phyloP scores from a whole-genome alignment of 331 rosid genomes.

The Pyrus hybrid region DNA sequence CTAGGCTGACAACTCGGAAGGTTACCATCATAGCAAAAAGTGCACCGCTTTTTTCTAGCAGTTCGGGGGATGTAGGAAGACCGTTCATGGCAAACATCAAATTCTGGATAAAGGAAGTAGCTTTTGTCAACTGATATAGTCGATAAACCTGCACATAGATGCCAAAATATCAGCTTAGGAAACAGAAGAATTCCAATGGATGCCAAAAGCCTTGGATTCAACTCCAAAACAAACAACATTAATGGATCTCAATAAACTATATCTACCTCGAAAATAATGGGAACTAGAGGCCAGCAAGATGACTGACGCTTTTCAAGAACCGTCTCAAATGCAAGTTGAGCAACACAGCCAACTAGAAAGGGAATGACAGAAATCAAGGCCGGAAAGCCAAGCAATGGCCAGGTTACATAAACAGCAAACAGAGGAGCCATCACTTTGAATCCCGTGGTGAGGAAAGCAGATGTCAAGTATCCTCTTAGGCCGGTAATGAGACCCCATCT shows the following conservation, averaged over 20 bases:
- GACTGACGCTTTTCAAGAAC: conserved; percentile 42
- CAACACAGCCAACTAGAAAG: conserved; percentile 50
- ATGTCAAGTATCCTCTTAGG: conserved; percentile 67
- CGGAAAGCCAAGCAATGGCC: conserved; percentile 57
- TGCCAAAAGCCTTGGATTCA: not conserved
- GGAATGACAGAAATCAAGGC: conserved; percentile 55
- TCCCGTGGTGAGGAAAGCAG: conserved; percentile 55
- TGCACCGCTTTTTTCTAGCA: conserved; percentile 56
- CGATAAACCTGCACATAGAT: conserved; percentile 52
- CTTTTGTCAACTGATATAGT: conserved; percentile 75
- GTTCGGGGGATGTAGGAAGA: conserved; percentile 41
- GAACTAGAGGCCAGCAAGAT: conserved; percentile 85
- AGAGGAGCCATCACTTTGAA: conserved; percentile 66
- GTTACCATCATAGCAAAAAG: conserved; percentile 55
- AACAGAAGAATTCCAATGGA: not conserved
- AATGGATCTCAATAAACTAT: not conserved
- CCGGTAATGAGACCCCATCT: conserved; percentile 97
- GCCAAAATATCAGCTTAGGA: too few relatives aligned
- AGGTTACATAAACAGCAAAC: conserved; percentile 38
- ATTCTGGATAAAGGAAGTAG: conserved; percentile 55
- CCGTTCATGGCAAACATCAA: conserved; percentile 51
- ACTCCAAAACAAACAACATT: not conserved
- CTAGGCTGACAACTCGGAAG: conserved; percentile 51
- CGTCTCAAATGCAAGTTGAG: conserved; percentile 59
- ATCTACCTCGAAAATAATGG: conserved; percentile 74